Percentiles rank a stretch among this genome's conserved stretches.
Conservation (phyloP, 352 stramenopile genomes). For the Globisporangium iwayamae region DNA sequence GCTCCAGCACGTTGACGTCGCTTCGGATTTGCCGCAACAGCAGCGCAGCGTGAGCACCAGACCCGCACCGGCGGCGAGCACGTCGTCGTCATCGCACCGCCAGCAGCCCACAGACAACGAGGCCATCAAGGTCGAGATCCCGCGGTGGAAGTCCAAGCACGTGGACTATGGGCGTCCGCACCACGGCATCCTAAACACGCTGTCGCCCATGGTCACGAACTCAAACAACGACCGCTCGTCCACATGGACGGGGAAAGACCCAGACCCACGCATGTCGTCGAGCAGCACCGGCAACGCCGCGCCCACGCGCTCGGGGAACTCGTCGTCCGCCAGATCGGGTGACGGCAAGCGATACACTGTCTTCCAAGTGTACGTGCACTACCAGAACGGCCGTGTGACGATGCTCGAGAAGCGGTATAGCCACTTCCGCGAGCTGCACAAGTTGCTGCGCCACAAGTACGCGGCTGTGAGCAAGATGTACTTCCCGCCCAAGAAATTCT, state of each 20-base stretch:
- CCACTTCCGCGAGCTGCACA: conserved; percentile 83
- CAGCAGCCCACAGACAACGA: conserved; percentile 33
- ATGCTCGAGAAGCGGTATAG: conserved; percentile 78
- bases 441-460: conserved; percentile 74
- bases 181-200: conserved; percentile 28
- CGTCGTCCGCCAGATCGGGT: conserved; percentile 17
- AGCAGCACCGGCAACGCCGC: conserved; percentile 8
- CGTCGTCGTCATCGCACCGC: conserved; percentile 11
- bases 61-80: conserved; percentile 1
- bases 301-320: background rate
- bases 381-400: conserved; percentile 56
- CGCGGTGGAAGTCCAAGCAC: conserved; percentile 59
- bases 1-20: conserved; percentile 40
- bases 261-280: conserved; percentile 18
- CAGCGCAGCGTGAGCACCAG: conserved; percentile 9
- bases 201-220: conserved; percentile 22
- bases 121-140: conserved; percentile 73
- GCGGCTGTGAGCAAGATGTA: conserved; percentile 76
- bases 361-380: conserved; percentile 77
- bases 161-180: conserved; percentile 28
- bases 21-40: background rate
- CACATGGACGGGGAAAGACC: conserved; percentile 54
- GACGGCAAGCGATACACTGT: conserved; percentile 70
- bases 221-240: conserved; percentile 27
- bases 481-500: conserved; percentile 86